A percentile compares a stretch with the other conserved stretches of the same genome.
Conservation (phyloP, 192 early-diverging fungal genomes). For the Phlyctochytrium planicorne region DNA sequence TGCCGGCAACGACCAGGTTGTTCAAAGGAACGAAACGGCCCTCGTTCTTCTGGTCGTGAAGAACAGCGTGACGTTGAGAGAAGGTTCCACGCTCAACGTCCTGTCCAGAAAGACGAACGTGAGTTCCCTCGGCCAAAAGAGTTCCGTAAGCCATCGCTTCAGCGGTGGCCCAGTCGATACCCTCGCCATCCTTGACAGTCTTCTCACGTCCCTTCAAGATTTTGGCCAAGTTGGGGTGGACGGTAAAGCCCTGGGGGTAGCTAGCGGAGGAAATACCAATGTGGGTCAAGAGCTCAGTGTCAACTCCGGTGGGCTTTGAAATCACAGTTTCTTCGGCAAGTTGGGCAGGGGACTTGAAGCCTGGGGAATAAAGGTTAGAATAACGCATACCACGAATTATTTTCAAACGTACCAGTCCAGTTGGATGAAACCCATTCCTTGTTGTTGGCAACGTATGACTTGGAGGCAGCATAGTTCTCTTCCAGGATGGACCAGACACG, state of each 20-base stretch:
- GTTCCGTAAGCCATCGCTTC: constrained; percentile 92
- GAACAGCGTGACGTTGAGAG: constrained; percentile 95
- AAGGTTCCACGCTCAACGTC: constrained; percentile 99
- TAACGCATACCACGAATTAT: constrained; percentile 1
- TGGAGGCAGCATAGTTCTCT: constrained; percentile 86
- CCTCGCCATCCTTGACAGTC: constrained; percentile 70
- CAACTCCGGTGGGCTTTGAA: constrained; percentile 68
- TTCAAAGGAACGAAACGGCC: constrained; percentile 79
- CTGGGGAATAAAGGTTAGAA: constrained; percentile 25
- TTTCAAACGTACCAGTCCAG: constrained; percentile 68
- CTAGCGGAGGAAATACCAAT: constrained; percentile 81
- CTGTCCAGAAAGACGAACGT: constrained; percentile 87
- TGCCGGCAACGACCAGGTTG: constrained; percentile 74
- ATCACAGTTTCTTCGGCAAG: constrained; percentile 69
- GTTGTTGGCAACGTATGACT: constrained; percentile 83
- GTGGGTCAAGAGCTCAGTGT: constrained; percentile 70
- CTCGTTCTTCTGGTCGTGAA: constrained; percentile 94
- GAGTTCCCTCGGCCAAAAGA: constrained; percentile 87
- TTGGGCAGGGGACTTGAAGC: constrained; percentile 81
- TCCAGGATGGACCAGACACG: constrained; percentile 90
- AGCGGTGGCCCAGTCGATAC: constrained; percentile 95
- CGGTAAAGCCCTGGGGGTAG: constrained; percentile 79
- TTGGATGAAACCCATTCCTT: constrained; percentile 94
- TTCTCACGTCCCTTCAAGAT: constrained; percentile 85
- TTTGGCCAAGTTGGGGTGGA: constrained; percentile 81